Conservation (phyloP, 2,329 filamentous ascomycete genomes). For the Alternaria ethzedia region DNA sequence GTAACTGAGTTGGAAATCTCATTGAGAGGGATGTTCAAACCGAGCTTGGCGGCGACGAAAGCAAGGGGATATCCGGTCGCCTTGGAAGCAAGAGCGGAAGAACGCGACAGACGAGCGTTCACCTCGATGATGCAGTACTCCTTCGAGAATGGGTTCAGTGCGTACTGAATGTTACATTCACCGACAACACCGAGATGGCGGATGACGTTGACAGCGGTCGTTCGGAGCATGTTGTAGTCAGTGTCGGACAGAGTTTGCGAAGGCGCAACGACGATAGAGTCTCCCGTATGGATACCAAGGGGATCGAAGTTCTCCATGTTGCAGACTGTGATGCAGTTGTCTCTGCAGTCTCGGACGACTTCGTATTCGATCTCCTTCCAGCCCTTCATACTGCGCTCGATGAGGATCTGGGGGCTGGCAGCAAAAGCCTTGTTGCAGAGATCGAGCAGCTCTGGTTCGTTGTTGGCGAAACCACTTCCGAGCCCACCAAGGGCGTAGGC, state of each 20-base stretch:
- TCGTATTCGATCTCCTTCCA: slow-evolving; percentile 99
- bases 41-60: slow-evolving; percentile 96
- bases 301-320: slow-evolving; percentile 99
- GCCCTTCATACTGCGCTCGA: slow-evolving; percentile 98
- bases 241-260: slow-evolving; percentile 97
- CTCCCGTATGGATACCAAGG: slow-evolving; percentile 95
- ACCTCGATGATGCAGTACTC: slow-evolving; percentile 99
- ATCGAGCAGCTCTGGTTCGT: slow-evolving; percentile 80
- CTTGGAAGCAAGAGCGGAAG: slow-evolving; percentile 94
- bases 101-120: slow-evolving; percentile 93
- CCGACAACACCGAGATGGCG: slow-evolving; percentile 96
- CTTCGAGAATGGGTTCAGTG: slow-evolving; percentile 89
- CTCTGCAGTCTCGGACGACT: slow-evolving; percentile 90
- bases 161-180: slow-evolving; percentile 99
- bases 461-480: slow-evolving; percentile 92
- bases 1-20: slow-evolving; percentile 97
- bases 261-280: slow-evolving; percentile 96
- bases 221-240: slow-evolving; percentile 99
- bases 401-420: slow-evolving; percentile 91
- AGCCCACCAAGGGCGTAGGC: slow-evolving; percentile 95
- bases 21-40: slow-evolving; percentile 91
- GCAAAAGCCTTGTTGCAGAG: slow-evolving; percentile 96
- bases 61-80: slow-evolving; percentile 95
- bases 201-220: slow-evolving; percentile 95
- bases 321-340: slow-evolving; percentile 99